Base-by-base conservation (phyloP, 208 protist species). In the Endotrypanum monterogeii region DNA sequence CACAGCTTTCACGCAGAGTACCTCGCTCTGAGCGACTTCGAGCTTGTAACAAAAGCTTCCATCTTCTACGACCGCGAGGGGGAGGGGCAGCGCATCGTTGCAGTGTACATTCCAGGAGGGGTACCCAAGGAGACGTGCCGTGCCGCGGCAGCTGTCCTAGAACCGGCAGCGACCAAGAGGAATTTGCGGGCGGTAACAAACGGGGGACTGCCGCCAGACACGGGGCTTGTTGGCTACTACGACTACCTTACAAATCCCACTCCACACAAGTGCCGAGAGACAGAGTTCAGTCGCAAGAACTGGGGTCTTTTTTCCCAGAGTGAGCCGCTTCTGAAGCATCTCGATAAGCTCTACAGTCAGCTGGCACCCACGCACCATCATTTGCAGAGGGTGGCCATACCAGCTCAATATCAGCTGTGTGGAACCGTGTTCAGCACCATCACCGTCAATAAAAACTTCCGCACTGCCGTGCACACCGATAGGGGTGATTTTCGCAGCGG, bases 401-500 rank as follows among this genome's bases (percentile, higher is more conserved):
- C 94, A 9, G 56, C 80, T 5, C 76, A 83, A 63, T 94, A 88
- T 74, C 86, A 90, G 69, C 75, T 98, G 9, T 90, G 85, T 73
- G 84, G 82, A 25, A 97, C 93, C 23, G 93, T 94, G 1, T 98
- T 98, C 80, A 96, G 91, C 79, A 98, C 94, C 44, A 76, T 97
- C 56, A 97, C 93, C 14, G 92, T 98, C 7, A 98, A 98, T 74
- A 71, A 80, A 62, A 93, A 94, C 73, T 98, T 98, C 74, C 79
- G 94, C 56, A 97, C 93, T 14, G 93, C 93, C 12, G 88, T 93
- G 48, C 94, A 98, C 80, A 92, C 84, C 1, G 94, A 98, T 74
- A 86, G 60, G 35, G 93, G 93, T 14, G 94, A 97, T 65, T 98
- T 98, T 73, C 78, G 85, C n/a, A 78, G 84, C 58, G 94, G 93